Conservation (phyloP, 768 basidiomycete genomes). For the Kwoniella bestiolae region DNA sequence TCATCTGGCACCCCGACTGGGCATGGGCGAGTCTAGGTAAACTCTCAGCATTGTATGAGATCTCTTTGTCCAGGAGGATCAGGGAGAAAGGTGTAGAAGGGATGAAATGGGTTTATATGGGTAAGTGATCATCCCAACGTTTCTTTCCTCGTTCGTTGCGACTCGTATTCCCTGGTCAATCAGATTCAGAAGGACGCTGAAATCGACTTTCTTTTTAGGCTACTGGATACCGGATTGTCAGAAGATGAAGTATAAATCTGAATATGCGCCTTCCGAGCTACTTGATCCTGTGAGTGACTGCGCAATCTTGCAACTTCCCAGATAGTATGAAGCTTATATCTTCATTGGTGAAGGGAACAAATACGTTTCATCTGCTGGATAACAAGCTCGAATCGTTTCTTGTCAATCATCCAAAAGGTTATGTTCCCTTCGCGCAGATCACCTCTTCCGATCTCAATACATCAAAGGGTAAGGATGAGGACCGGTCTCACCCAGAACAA, state of each 20-base stretch:
- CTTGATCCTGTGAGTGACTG: constrained; percentile 72
- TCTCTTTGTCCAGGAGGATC: constrained; percentile 74
- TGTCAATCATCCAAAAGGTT: constrained; percentile 62
- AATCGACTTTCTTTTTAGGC: constrained; percentile 69
- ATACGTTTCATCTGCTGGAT: constrained; percentile 72
- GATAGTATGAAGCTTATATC: background rate
- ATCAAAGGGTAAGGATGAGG: background rate
- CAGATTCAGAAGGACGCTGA: background rate
- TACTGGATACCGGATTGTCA: constrained; percentile 89
- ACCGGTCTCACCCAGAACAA: background rate
- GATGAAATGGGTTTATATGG: constrained; percentile 83
- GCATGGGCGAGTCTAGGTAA: constrained; percentile 58
- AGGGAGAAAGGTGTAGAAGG: constrained; percentile 67
- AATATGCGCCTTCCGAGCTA: constrained; percentile 85
- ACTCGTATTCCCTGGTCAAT: background rate
- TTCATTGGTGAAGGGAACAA: constrained; percentile 66
- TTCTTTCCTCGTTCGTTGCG: background rate
- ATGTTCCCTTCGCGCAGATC: constrained; percentile 66
- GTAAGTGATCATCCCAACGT: constrained; percentile 59
- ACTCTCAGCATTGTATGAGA: constrained; percentile 82
- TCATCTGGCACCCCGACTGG: constrained; percentile 72
- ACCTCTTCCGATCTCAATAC: background rate
- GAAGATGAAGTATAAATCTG: constrained; percentile 97
- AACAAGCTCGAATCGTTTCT: constrained; percentile 69
- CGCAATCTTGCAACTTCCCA: background rate